Conservation (phyloP, 202 grass and related monocot genomes). For the Carex arenaria region DNA sequence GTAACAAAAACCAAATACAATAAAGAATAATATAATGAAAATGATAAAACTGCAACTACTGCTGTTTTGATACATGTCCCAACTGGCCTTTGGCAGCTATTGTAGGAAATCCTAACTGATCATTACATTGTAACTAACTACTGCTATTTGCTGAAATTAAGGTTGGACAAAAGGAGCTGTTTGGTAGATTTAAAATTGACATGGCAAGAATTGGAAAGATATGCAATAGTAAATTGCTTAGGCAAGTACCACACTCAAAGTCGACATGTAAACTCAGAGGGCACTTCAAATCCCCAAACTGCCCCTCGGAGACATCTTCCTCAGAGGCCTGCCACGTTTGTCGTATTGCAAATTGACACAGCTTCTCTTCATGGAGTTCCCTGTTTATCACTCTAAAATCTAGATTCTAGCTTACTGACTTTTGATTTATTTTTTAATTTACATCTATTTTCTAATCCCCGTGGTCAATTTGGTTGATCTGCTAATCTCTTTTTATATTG, state of each 20-base stretch:
- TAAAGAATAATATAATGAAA: background rate
- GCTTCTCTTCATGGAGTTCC: conserved; percentile 23
- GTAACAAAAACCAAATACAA: background rate
- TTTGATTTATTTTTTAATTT: background rate
- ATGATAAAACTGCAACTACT: background rate
- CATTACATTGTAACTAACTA: background rate
- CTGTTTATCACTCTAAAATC: conserved; percentile 32
- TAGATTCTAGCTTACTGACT: conserved; percentile 9
- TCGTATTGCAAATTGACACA: conserved; percentile 4
- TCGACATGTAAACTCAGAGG: conserved; percentile 5
- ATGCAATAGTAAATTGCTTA: conserved; percentile 31
- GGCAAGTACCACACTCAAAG: conserved; percentile 31
- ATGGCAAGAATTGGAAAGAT: conserved; percentile 41
- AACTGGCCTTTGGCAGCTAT: background rate
- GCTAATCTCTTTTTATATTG: background rate
- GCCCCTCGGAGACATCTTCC: background rate
- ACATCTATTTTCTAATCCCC: background rate
- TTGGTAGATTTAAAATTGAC: conserved; percentile 28
- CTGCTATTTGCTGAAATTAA: background rate
- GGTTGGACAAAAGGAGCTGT: conserved; percentile 29
- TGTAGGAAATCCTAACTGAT: background rate
- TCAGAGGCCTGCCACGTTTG: conserved; percentile 17
- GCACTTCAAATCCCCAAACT: conserved; percentile 3
- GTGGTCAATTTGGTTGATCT: background rate
- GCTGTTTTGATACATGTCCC: background rate